Conservation (phyloP, 1,284 basidiomycete species). For the Austroboletus niveus region DNA sequence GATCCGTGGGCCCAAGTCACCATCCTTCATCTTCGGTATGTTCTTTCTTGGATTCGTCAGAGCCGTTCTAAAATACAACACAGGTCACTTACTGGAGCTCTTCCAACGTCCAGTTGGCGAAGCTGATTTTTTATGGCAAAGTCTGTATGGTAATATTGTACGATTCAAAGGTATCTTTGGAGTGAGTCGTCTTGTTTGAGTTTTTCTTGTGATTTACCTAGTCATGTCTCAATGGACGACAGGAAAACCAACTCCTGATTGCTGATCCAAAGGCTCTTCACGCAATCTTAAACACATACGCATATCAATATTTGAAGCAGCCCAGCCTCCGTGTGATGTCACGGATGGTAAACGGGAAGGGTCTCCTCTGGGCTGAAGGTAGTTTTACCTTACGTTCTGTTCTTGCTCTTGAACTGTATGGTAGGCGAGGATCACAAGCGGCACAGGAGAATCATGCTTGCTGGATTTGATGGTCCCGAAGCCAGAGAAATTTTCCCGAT, state of each 20-base stretch:
- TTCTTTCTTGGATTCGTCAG: neutral
- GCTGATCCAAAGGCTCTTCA: constrained; percentile 44
- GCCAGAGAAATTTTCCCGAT: constrained; percentile 36
- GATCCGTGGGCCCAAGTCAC: constrained; percentile 32
- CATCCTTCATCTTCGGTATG: constrained; percentile 33
- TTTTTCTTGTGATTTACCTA: no score
- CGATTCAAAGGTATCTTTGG: constrained; percentile 27
- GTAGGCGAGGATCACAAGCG: constrained; percentile 44
- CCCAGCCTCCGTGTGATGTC: constrained; percentile 30
- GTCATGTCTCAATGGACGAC: no score
- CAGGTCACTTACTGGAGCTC: constrained; percentile 28
- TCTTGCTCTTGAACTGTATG: neutral
- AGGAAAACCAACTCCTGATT: constrained; percentile 30
- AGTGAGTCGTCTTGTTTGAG: constrained; percentile 12
- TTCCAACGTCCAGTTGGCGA: constrained; percentile 27
- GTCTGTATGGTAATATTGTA: constrained; percentile 29
- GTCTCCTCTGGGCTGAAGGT: constrained; percentile 43
- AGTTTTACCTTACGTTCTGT: neutral
- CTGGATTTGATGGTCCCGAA: constrained; percentile 40
- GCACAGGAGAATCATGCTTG: constrained; percentile 42
- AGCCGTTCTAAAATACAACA: no score
- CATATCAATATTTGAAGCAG: constrained; percentile 38
- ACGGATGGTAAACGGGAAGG: constrained; percentile 33
- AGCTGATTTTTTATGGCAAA: constrained; percentile 34
- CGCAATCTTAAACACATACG: constrained; percentile 39